phyloP scores from a whole-genome alignment of 2,329 filamentous ascomycete genomes.

The Aspergillus sp. region DNA sequence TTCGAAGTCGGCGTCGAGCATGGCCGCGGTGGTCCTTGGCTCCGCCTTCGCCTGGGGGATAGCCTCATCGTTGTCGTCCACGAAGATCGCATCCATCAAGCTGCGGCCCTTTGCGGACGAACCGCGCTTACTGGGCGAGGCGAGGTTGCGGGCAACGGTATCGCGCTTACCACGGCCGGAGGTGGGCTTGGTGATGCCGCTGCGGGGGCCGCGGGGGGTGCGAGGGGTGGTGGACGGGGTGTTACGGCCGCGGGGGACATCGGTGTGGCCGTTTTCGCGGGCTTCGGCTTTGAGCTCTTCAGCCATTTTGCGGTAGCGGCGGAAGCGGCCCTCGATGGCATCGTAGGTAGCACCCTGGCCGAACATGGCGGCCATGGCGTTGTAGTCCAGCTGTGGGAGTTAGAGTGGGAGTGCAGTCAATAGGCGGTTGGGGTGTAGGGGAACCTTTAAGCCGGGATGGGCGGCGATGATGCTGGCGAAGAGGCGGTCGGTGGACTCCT shows the following conservation, averaged over 20 bases:
- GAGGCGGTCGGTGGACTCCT: constrained; percentile 23
- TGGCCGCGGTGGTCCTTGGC: neutral
- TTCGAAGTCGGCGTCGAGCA: neutral
- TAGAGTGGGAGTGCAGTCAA: neutral
- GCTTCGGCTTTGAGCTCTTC: constrained; percentile 30
- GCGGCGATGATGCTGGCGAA: constrained; percentile 27
- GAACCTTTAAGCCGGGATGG: constrained; percentile 25
- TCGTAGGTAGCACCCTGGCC: constrained; percentile 48
- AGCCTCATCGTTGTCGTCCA: constrained; percentile 6
- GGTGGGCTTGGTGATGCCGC: constrained; percentile 15
- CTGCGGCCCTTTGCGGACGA: neutral
- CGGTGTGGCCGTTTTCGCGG: constrained; percentile 7
- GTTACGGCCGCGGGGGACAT: constrained; percentile 11
- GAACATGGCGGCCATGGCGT: constrained; percentile 43
- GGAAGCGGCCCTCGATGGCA: constrained; percentile 47
- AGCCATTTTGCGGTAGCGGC: constrained; percentile 43
- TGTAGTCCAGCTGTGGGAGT: constrained; percentile 42
- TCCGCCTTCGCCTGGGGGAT: constrained; percentile 3
- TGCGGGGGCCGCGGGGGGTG: constrained; percentile 16
- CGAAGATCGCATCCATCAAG: constrained; percentile 14
- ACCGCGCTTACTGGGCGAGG: constrained; percentile 7
- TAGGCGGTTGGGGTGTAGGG: too few relatives aligned
- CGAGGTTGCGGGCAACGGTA: neutral
- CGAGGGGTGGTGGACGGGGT: constrained; percentile 6
- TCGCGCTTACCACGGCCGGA: neutral